These are phyloP conservation scores for Fraxinus xanthoxyloides DNA, from an alignment of 305 asterid genomes.

Conservation along the genomic window DNA sequence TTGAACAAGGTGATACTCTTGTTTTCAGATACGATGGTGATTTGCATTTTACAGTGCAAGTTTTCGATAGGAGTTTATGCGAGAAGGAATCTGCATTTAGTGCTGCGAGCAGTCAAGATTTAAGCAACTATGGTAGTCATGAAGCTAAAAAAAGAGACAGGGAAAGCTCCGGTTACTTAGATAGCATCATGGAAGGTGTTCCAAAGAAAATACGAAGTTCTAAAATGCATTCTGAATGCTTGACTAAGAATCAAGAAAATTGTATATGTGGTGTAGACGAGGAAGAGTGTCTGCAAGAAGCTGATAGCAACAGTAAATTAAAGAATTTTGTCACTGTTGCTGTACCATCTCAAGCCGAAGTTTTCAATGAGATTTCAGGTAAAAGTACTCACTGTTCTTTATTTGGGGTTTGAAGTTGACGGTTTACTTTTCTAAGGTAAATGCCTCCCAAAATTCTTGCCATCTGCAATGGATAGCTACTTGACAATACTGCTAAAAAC, in stretches of 20 bases:
- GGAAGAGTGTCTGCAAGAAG: constrained; percentile 36
- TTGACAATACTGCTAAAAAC: not conserved
- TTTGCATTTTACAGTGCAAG: constrained; percentile 64
- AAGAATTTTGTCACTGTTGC: constrained; percentile 54
- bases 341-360: constrained; percentile 41
- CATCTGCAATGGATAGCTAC: not conserved
- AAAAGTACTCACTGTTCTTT: constrained; percentile 12
- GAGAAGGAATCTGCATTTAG: constrained; percentile 70
- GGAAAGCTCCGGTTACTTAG: constrained; percentile 47
- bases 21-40: constrained; percentile 79
- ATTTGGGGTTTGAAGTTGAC: not conserved
- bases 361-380: constrained; percentile 51
- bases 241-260: constrained; percentile 27
- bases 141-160: constrained; percentile 54
- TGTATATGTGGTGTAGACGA: constrained; percentile 22
- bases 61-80: constrained; percentile 68
- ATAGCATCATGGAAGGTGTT: constrained; percentile 47
- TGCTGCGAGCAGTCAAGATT: constrained; percentile 59
- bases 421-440: not conserved
- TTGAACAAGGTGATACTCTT: constrained; percentile 68
- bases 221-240: constrained; percentile 35
- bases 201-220: constrained; percentile 67
- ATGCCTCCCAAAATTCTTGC: not conserved
- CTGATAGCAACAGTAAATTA: constrained; percentile 30
- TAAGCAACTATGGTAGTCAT: constrained; percentile 33